Evolutionary conservation across 2,329 filamentous ascomycete genomes (phyloP).

Genomic region (Trichoderma semiorbis): DNA sequence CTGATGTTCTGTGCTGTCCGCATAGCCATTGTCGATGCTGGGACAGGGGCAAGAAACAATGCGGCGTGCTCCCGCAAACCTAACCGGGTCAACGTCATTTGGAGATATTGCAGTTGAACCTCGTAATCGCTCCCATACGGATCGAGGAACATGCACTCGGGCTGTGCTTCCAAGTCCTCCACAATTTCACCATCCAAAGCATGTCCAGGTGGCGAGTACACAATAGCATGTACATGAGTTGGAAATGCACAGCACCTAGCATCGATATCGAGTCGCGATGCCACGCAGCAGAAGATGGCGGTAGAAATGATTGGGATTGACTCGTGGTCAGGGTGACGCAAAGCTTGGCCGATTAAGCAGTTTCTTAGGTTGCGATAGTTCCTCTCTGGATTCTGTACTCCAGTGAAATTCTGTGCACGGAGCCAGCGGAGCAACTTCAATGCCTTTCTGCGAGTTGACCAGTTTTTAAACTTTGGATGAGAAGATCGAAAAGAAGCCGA

Average conservation of each 20-base stretch:
- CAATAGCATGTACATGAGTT: constrained; percentile 78
- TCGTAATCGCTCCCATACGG: constrained; percentile 71
- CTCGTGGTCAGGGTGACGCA: constrained; percentile 69
- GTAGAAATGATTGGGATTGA: constrained; percentile 84
- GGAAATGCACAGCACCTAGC: constrained; percentile 80
- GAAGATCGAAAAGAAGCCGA: constrained; percentile 53
- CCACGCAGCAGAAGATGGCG: constrained; percentile 80
- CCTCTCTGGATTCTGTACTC: constrained; percentile 59
- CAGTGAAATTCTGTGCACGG: constrained; percentile 63
- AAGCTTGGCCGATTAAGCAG: constrained; percentile 79
- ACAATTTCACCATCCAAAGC: constrained; percentile 54
- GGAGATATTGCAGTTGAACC: constrained; percentile 57
- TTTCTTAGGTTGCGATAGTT: constrained; percentile 80
- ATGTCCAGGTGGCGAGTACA: constrained; percentile 58
- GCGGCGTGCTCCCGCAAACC: constrained; percentile 42
- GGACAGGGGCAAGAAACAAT: constrained; percentile 61
- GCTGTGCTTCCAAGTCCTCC: constrained; percentile 31
- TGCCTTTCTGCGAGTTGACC: constrained; percentile 66
- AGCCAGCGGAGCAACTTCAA: constrained; percentile 67
- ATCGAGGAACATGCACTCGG: constrained; percentile 70
- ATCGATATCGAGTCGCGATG: constrained; percentile 67
- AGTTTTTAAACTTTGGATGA: constrained; percentile 49
- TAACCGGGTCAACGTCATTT: constrained; percentile 52
- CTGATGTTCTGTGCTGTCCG: constrained; percentile 76
- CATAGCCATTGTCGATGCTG: constrained; percentile 64